Evolutionary conservation across 2,329 filamentous ascomycete genomes (phyloP).

Genomic region (Eurotiales sp.): DNA sequence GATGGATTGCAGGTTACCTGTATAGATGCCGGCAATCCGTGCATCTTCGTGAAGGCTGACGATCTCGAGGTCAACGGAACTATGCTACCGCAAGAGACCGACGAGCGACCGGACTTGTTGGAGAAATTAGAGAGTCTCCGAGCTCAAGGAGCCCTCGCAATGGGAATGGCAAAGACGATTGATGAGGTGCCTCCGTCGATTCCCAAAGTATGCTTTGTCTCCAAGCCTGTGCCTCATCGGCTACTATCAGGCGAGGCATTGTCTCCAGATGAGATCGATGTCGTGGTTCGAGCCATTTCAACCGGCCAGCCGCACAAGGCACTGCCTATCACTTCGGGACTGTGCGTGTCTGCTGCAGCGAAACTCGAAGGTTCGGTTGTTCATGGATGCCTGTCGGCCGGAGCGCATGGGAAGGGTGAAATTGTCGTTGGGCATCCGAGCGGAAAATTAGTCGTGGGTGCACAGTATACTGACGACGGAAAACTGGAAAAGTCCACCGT

Average conservation of each 20-base stretch:
- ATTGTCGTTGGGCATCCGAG: slow-evolving; percentile 47
- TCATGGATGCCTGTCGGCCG: slow-evolving; percentile 22
- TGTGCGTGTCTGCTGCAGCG: slow-evolving; percentile 49
- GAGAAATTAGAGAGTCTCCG: slow-evolving; percentile 55
- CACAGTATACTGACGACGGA: slow-evolving; percentile 35
- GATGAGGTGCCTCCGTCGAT: slow-evolving; percentile 53
- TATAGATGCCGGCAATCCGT: slow-evolving; percentile 62
- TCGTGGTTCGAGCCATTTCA: slow-evolving; percentile 50
- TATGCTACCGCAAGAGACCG: slow-evolving; percentile 54
- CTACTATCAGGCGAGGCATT: slow-evolving; percentile 38
- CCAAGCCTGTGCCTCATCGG: slow-evolving; percentile 33
- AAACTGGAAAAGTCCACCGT: slow-evolving; percentile 39
- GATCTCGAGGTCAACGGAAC: slow-evolving; percentile 51
- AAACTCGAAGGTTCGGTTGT: slow-evolving; percentile 43
- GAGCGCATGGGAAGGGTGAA: slow-evolving; percentile 26
- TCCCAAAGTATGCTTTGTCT: slow-evolving; percentile 61
- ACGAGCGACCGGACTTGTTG: slow-evolving; percentile 44
- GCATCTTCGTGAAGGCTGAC: slow-evolving; percentile 56
- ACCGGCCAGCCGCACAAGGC: slow-evolving; percentile 57
- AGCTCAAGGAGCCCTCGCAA: slow-evolving; percentile 53
- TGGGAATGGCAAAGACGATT: slow-evolving; percentile 54
- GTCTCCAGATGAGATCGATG: slow-evolving; percentile 27
- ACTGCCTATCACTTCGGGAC: slow-evolving; percentile 53
- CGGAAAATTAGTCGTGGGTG: slow-evolving; percentile 43
- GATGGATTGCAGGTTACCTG: slow-evolving; percentile 52